Base-by-base conservation (phyloP, 768 basidiomycete genomes). In the Pilatotrama ljubarskyi region DNA sequence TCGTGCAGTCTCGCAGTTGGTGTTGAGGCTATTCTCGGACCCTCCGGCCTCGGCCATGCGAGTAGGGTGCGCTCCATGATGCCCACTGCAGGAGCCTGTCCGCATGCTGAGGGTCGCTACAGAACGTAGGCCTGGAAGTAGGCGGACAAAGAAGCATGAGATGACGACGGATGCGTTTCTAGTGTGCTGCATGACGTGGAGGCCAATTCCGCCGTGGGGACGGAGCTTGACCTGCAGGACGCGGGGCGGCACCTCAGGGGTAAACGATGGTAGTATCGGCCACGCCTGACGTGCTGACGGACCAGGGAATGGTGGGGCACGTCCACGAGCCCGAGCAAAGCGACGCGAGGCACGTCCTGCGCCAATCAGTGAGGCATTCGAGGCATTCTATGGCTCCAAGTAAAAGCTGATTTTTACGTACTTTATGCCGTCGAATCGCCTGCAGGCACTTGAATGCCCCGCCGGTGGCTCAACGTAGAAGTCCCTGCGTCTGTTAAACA, bases 281-380 rank as follows among this genome's bases (percentile, higher is more conserved):
- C 59, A 36, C 46, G 35, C 26, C 32, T 60, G 51, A 53, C 26
- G 20, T 7, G 24, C 35, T 20, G 26, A 32, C 44, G 51, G 51
- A 47, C 51, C 59, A 46, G 37, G 14, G 25, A 44, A 29, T 46
- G 18, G 14, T 44, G 46, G 52, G 58, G 35, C 47, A 52, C 26
- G 52, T 36, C 51, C 46, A 41, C 47, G 46, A 48, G 46, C 25
- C 59, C 52, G 59, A 54, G 52, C 51, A 49, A 49, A 25, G 47
- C 53, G 32, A 51, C 48, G 53, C 59, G 53, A 55, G 53, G 53
- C 53, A 46, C 43, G 54, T 26, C 60, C 54, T 56, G 54, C 54
- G 55, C 36, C 56, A 55, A 61, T 56, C 47, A 54, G 49, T 48
- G 60, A 61, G 60, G 60, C 60, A 17, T 40, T 22, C 22, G 11